A percentile compares a stretch with the other conserved stretches of the same genome.
Conservation (phyloP, 2,329 filamentous ascomycete species). For the Coccinonectria pachysandricola region DNA sequence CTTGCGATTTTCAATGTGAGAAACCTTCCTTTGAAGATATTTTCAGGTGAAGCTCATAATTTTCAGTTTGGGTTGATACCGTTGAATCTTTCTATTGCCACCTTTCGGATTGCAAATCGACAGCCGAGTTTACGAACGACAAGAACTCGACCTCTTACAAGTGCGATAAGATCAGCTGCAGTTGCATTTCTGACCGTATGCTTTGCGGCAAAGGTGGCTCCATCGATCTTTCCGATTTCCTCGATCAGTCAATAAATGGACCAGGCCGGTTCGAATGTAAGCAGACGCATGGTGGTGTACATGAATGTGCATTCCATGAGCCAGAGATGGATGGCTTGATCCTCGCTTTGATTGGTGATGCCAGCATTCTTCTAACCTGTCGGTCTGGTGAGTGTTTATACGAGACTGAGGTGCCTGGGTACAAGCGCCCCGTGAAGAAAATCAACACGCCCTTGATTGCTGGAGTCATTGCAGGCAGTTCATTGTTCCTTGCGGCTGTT, state of each 20-base stretch:
- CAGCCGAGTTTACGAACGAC: slow-evolving; percentile 54
- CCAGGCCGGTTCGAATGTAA: slow-evolving; percentile 76
- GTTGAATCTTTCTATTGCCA: slow-evolving; percentile 94
- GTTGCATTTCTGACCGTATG: slow-evolving; percentile 84
- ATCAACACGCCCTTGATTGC: slow-evolving; percentile 97
- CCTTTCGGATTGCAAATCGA: slow-evolving; percentile 69
- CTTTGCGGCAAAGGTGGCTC: slow-evolving; percentile 87
- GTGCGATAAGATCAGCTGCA: slow-evolving; percentile 76
- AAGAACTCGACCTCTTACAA: slow-evolving; percentile 77
- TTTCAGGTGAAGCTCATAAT: no score
- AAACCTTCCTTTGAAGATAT: no score
- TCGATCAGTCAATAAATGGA: slow-evolving; percentile 72
- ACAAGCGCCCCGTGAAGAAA: slow-evolving; percentile 75
- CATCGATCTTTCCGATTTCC: slow-evolving; percentile 83
- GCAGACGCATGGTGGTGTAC: slow-evolving; percentile 50
- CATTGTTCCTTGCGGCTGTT: slow-evolving; percentile 79
- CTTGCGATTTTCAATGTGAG: slow-evolving; percentile 92
- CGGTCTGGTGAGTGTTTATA: slow-evolving; percentile 86
- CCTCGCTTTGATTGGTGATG: slow-evolving; percentile 78
- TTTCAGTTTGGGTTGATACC: slow-evolving; percentile 92
- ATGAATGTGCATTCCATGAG: slow-evolving; percentile 75
- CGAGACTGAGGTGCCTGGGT: slow-evolving; percentile 85
- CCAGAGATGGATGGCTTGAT: slow-evolving; percentile 90
- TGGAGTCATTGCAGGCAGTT: slow-evolving; percentile 76
- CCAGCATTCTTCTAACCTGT: slow-evolving; percentile 76